Conservation (phyloP, 441 rosid species). For the Mallotus japonicus region DNA sequence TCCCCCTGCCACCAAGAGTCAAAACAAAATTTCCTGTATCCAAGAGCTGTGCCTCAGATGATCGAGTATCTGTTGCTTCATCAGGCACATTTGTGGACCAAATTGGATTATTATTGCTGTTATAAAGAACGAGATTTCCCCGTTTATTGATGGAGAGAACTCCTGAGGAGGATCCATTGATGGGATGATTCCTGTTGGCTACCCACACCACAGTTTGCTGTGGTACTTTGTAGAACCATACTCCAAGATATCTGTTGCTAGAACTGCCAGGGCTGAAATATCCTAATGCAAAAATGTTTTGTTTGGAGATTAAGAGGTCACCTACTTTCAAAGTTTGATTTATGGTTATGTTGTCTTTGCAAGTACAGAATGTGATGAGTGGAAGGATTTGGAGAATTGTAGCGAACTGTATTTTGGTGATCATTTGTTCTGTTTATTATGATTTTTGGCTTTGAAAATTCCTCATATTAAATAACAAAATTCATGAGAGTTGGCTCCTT, state of each 20-base stretch:
- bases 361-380: not conserved
- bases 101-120: not conserved
- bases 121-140: constrained; percentile 17
- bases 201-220: constrained; percentile 25
- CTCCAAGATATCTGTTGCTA: constrained; percentile 9
- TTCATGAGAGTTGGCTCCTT: too few species aligned
- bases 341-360: constrained; percentile 18
- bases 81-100: constrained; percentile 23
- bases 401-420: too few species aligned
- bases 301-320: constrained; percentile 29
- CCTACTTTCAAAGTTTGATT: constrained; percentile 24
- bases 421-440: too few species aligned
- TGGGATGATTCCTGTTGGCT: constrained; percentile 26
- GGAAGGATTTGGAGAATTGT: constrained; percentile 17
- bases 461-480: too few species aligned
- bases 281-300: constrained; percentile 3
- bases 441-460: too few species aligned
- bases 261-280: constrained; percentile 15
- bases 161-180: constrained; percentile 18
- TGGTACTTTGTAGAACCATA: constrained; percentile 32
- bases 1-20: not conserved
- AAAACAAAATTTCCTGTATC: constrained; percentile 37
- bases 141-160: constrained; percentile 4
- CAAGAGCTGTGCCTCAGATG: constrained; percentile 16
- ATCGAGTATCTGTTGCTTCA: not conserved